phyloP scores from a whole-genome alignment of 495 filamentous ascomycete species.

The Trichoderma orchidacearum region DNA sequence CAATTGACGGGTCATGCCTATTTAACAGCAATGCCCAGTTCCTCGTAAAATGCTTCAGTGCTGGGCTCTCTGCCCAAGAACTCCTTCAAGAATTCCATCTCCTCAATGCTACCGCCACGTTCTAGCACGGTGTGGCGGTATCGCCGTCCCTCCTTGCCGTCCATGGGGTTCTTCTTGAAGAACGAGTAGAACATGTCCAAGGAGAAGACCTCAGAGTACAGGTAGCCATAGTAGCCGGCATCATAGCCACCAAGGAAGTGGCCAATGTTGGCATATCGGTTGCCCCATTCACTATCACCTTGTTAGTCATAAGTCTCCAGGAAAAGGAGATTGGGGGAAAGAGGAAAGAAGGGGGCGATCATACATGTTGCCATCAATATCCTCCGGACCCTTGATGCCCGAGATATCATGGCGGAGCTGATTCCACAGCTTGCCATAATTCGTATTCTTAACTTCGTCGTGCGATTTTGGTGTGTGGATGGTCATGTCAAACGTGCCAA shows the following conservation, averaged over 20 bases:
- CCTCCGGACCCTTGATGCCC: constrained; percentile 3
- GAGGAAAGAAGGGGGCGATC: background rate
- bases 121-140: constrained; percentile 65
- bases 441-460: background rate
- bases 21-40: constrained; percentile 40
- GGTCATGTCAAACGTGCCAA: constrained; percentile 13
- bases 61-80: constrained; percentile 62
- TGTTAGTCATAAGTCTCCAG: background rate
- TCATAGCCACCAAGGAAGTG: constrained; percentile 55
- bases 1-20: background rate
- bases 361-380: background rate
- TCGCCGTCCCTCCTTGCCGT: constrained; percentile 46
- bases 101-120: constrained; percentile 57
- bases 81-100: constrained; percentile 59
- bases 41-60: constrained; percentile 61
- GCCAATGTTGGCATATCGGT: constrained; percentile 47
- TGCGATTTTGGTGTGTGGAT: constrained; percentile 2
- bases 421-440: constrained; percentile 2
- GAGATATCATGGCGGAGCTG: constrained; percentile 2
- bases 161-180: constrained; percentile 65
- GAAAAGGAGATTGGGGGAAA: background rate
- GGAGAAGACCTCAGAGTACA: constrained; percentile 52
- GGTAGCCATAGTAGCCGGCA: constrained; percentile 46
- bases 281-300: constrained; percentile 1
- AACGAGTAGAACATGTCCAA: constrained; percentile 68